Evolutionary conservation across 208 protist genomes (phyloP), one percentile per base, ranked within the genome.

Genomic region (Crithidia bombi): DNA sequence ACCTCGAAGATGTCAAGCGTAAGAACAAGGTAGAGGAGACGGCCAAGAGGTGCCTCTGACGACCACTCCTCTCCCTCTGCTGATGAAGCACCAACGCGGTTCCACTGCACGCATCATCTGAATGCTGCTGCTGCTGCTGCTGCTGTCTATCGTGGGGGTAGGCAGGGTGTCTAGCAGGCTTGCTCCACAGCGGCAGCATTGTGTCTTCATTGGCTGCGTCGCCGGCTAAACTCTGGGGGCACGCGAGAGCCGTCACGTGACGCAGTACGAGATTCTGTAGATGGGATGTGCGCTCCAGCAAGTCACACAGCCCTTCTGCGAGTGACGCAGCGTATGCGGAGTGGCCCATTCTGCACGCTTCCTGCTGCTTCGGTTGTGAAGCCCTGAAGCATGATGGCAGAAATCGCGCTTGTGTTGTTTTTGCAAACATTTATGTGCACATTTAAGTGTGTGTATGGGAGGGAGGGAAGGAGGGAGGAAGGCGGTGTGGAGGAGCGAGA

Each of bases 1-100:
- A 85, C 69, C 56, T 75, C 72, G 41, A 82, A 85, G 28, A 75
- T 70, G 54, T 88, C 83, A 36, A 88, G 43, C 25, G 38, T 78
- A 4, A 85, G 25, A 26, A 49, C 17, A 38, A 75, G 44, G 19
- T 69, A 49, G 1, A 73, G 21, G 3, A 38, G 68, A 5, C 36
- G 41, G 10, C 49, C 12, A 25, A 33, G 23, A 3, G 38, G 1
- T 6, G 2, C 10, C n/a, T 26, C 7, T 15, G 50, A 30, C 19
- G n/a, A n/a, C n/a, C n/a, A n/a, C n/a, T n/a, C n/a, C n/a, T n/a
- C n/a, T n/a, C n/a, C n/a, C n/a, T n/a, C n/a, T 50, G 44, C 44
- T 25, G 44, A 21, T 12, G 44, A 50, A 23, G 44, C n/a, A n/a
- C n/a, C n/a, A n/a, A n/a, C 43, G 43, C 19, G 47, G 5, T 32